Evolutionary conservation across 2,329 filamentous ascomycete genomes (phyloP), one percentile per base, ranked within the genome.

Genomic region (Thelonectria olida): DNA sequence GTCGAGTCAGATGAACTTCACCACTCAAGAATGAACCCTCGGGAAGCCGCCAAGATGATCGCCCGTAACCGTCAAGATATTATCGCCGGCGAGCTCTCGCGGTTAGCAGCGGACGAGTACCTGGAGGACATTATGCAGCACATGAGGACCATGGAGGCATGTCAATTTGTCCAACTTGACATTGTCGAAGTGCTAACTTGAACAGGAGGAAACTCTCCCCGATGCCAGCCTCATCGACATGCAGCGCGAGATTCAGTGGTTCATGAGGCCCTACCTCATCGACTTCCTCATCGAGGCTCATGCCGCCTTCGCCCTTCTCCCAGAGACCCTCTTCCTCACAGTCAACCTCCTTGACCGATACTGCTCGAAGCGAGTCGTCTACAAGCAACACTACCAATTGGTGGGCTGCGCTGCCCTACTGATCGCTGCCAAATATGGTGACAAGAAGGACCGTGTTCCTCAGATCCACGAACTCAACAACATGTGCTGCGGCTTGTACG

Each of bases 231-330:
- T 96, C 34, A 99, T 99, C 77, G 96, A 99, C 78, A 97, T 98
- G 79, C 96, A 99, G 80, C 93, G 94, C 68, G 96, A 99, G 85
- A 98, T 99, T 66, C 93, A 98, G 77, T 99, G 96, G 96, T 98
- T 96, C 81, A 99, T 99, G 96, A 86, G 96, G 72, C 96, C 96
- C 0, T 98, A 97, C 78, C 89, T 99, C 34, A 92, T 99, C 75
- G 96, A 99, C 82, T 99, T 99, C 81, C 87, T 99, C 69, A 91
- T 98, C 72, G 96, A 99, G 85, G 96, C 95, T 51, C 96, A 99
- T 75, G 91, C 92, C 68, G 95, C 95, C 63, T 99, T 98, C 80
- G 91, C 93, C 71, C 86, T 99, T 10, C 86, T 98, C 12, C 95
- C 96, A 39, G 93, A 97, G 78, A 99, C 96, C 1, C 86, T 99